Percentiles rank a stretch among this genome's conserved stretches.
phyloP scores from a whole-genome alignment of 257 asterid species.

The Striga asiatica region DNA sequence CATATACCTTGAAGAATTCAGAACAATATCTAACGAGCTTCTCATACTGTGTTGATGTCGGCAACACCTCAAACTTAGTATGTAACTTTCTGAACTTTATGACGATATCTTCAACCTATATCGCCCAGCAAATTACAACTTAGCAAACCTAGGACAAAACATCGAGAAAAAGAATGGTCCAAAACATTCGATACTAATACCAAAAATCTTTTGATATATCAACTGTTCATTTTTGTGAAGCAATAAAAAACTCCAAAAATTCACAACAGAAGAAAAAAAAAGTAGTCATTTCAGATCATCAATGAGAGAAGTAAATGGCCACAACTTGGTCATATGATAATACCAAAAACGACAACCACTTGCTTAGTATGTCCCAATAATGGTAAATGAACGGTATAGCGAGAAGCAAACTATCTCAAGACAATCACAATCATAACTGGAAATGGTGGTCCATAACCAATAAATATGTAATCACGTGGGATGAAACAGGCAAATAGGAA shows the following conservation, averaged over 20 bases:
- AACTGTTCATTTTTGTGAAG: conserved; percentile 6
- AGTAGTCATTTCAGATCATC: conserved; percentile 3
- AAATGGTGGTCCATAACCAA: conserved; percentile 1
- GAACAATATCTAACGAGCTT: conserved; percentile 49
- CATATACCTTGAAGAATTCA: conserved; percentile 52
- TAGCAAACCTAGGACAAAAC: conserved; percentile 7
- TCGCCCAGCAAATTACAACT: conserved; percentile 20
- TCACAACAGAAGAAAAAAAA: conserved; percentile 11
- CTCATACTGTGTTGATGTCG: conserved; percentile 47
- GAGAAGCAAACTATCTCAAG: neutral
- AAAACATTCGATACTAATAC: conserved; percentile 5
- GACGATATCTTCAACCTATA: conserved; percentile 60
- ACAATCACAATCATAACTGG: conserved; percentile 8
- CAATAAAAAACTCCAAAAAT: conserved; percentile 1
- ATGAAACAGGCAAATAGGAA: conserved; percentile 5
- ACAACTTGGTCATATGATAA: neutral
- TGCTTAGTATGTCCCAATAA: neutral
- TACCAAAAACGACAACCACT: neutral
- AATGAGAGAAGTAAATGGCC: conserved; percentile 5
- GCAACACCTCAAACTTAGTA: conserved; percentile 44
- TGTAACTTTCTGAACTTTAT: conserved; percentile 42
- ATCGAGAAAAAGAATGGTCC: neutral
- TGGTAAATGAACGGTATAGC: neutral
- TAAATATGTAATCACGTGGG: neutral
- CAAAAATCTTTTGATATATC: neutral